Evolutionary conservation across 139 green algal species (phyloP).

Genomic region (Eudorina sp.): DNA sequence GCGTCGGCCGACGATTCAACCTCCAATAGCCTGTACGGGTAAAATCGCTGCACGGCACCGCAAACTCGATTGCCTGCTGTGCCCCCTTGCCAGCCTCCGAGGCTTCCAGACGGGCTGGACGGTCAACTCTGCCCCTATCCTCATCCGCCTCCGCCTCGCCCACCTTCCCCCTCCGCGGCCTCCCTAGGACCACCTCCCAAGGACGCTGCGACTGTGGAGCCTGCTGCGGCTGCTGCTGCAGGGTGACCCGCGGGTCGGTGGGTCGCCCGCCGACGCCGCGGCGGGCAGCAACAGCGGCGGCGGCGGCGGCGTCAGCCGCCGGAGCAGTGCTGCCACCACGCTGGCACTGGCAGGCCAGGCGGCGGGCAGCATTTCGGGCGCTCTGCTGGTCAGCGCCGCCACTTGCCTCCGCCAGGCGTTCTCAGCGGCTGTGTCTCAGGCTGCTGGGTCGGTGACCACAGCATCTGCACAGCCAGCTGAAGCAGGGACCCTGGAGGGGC

Average conservation of each 20-base stretch:
- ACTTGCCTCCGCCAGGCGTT: neutral
- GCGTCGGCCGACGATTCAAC: too few species aligned
- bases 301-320: neutral
- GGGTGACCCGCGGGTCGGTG: neutral
- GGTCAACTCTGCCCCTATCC: too few species aligned
- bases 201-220: neutral
- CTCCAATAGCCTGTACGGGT: too few species aligned
- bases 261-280: too few species aligned
- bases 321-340: neutral
- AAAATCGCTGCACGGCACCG: too few species aligned
- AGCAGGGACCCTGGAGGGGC: neutral
- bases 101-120: too few species aligned
- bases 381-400: neutral
- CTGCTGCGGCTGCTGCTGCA: slow-evolving; percentile 33
- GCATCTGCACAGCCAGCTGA: neutral
- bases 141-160: too few species aligned
- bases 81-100: too few species aligned
- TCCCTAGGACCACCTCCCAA: too few species aligned
- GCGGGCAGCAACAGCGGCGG: too few species aligned
- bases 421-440: neutral
- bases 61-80: too few species aligned
- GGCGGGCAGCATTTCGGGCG: neutral
- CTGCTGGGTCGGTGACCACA: neutral
- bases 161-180: too few species aligned
- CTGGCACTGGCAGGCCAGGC: neutral